These are phyloP conservation scores for Geum urbanum DNA, from an alignment of 306 rosid species.

Conservation along the genomic window DNA sequence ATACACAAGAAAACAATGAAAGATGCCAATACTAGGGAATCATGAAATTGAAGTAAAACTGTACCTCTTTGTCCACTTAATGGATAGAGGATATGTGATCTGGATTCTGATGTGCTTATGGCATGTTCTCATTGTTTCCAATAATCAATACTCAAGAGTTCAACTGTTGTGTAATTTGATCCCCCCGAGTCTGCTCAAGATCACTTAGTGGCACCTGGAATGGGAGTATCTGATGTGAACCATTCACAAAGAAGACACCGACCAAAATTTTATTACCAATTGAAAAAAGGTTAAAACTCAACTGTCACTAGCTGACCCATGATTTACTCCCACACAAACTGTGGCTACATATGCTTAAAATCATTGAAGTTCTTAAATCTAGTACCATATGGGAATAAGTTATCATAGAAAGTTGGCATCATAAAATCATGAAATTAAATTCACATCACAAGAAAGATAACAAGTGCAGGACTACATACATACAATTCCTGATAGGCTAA, in stretches of 20 bases:
- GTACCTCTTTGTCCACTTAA: slow-evolving; percentile 53
- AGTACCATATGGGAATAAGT: not conserved
- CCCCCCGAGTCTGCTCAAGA: slow-evolving; percentile 77
- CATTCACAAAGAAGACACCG: slow-evolving; percentile 40
- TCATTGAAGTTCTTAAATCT: not conserved
- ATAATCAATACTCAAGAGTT: slow-evolving; percentile 44
- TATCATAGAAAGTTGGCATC: not conserved
- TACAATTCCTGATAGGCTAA: slow-evolving; percentile 79
- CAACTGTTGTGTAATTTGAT: slow-evolving; percentile 69
- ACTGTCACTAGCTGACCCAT: slow-evolving; percentile 32
- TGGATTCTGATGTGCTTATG: slow-evolving; percentile 30
- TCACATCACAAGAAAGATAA: not conserved
- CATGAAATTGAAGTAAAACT: slow-evolving; percentile 12
- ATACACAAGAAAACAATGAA: not conserved
- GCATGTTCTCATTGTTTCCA: slow-evolving; percentile 30
- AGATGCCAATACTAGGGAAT: slow-evolving; percentile 4
- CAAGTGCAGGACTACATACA: slow-evolving; percentile 17
- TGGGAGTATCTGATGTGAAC: slow-evolving; percentile 38
- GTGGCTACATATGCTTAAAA: slow-evolving; percentile 15
- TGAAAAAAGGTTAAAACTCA: slow-evolving; percentile 28
- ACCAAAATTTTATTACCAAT: slow-evolving; percentile 34
- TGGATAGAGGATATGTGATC: slow-evolving; percentile 29
- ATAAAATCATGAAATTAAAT: not conserved
- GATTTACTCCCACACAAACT: slow-evolving; percentile 19
- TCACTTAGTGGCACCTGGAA: slow-evolving; percentile 54